Conservation (phyloP, 1,284 basidiomycete genomes). For the Macrocystidia cucumis region DNA sequence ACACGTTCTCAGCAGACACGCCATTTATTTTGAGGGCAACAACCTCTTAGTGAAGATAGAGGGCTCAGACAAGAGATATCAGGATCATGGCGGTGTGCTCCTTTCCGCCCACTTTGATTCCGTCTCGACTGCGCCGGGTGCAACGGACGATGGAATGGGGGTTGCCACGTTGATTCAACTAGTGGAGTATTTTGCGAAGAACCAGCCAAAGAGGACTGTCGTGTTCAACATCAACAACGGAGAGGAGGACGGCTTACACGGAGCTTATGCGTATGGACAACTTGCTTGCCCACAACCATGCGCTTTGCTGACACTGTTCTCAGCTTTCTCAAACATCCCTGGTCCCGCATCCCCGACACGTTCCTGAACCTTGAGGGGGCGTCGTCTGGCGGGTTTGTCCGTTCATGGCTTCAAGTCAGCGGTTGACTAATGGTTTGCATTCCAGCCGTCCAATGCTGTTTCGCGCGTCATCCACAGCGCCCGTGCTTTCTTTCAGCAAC, state of each 20-base stretch:
- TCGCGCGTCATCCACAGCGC: conserved; percentile 48
- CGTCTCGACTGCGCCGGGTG: conserved; percentile 67
- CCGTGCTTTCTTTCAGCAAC: conserved; percentile 40
- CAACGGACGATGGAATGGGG: conserved; percentile 73
- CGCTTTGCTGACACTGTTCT: background rate
- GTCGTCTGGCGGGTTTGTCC: conserved; percentile 58
- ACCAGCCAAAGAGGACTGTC: conserved; percentile 49
- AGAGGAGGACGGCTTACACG: conserved; percentile 70
- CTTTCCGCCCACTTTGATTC: conserved; percentile 79
- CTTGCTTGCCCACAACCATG: background rate
- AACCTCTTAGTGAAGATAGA: conserved; percentile 68
- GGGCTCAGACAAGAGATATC: conserved; percentile 35
- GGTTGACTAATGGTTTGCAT: conserved; percentile 3
- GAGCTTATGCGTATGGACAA: conserved; percentile 51
- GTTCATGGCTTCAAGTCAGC: conserved; percentile 4
- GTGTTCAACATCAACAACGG: conserved; percentile 81
- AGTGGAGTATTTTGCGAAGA: conserved; percentile 46
- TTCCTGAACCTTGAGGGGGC: conserved; percentile 81
- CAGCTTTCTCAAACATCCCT: conserved; percentile 66
- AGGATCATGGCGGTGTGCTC: conserved; percentile 42
- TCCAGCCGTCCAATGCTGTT: conserved; percentile 59
- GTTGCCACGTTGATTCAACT: conserved; percentile 61
- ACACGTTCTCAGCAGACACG: conserved; percentile 40
- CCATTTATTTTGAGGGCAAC: conserved; percentile 60
- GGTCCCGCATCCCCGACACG: conserved; percentile 53